phyloP scores from a whole-genome alignment of 495 filamentous ascomycete species.

The Tuber aestivum region DNA sequence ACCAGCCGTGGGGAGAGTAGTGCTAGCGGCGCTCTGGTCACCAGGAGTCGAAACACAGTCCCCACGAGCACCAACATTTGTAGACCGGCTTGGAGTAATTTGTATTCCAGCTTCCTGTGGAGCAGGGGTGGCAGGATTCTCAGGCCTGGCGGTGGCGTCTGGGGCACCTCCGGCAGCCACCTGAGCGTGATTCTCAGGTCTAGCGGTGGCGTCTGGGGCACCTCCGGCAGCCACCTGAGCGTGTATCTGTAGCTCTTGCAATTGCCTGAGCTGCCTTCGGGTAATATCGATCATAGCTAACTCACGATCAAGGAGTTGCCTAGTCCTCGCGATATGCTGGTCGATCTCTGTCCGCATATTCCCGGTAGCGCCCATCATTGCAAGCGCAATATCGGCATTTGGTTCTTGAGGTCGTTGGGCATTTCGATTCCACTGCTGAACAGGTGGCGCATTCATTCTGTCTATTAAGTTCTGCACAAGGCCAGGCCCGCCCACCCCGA shows the following conservation, averaged over 20 bases:
- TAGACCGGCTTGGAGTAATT: not conserved
- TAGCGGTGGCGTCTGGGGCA: slow-evolving; percentile 12
- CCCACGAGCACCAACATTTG: slow-evolving; percentile 3
- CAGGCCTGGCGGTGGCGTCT: slow-evolving; percentile 13
- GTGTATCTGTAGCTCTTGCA: slow-evolving; percentile 29
- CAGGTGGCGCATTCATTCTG: slow-evolving; percentile 34
- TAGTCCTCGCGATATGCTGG: slow-evolving; percentile 30
- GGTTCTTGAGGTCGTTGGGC: slow-evolving; percentile 23
- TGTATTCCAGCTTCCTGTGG: not conserved
- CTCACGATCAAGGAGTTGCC: slow-evolving; percentile 33
- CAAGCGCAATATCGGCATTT: slow-evolving; percentile 19
- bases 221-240: slow-evolving; percentile 22
- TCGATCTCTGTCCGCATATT: slow-evolving; percentile 27
- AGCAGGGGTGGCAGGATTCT: slow-evolving; percentile 11
- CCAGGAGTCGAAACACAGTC: not conserved
- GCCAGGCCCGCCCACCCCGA: slow-evolving; percentile 52
- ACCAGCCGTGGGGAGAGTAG: slow-evolving; percentile 11
- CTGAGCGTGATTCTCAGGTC: slow-evolving; percentile 25
- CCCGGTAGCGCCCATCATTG: slow-evolving; percentile 12
- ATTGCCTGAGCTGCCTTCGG: slow-evolving; percentile 26
- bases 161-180: slow-evolving; percentile 19
- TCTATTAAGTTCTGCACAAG: slow-evolving; percentile 53
- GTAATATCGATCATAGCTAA: slow-evolving; percentile 34
- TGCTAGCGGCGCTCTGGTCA: slow-evolving; percentile 11
- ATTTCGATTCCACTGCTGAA: slow-evolving; percentile 38